Evolutionary conservation across 176 grass and related monocot species (phyloP).

Genomic region (Carex scoparia): DNA sequence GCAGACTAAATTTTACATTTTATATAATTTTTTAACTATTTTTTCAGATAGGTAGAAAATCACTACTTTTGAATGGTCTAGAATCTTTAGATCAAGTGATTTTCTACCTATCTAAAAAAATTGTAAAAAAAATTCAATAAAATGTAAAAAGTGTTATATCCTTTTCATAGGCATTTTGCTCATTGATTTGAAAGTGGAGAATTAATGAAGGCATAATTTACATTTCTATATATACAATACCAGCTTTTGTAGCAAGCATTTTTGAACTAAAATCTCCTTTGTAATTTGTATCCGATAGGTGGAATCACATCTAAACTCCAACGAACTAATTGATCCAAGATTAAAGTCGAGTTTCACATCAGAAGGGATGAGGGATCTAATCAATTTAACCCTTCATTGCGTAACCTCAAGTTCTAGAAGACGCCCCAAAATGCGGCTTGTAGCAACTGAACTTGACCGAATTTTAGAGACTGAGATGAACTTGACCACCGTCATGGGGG

Average conservation of each 20-base stretch:
- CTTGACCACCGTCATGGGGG: constrained; percentile 87
- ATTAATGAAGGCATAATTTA: constrained; percentile 10
- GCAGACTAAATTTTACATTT: too few species aligned
- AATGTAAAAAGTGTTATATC: background rate
- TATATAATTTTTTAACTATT: too few species aligned
- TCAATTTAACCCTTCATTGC: constrained; percentile 51
- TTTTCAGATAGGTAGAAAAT: too few species aligned
- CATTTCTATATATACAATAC: background rate
- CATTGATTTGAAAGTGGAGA: background rate
- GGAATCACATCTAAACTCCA: constrained; percentile 40
- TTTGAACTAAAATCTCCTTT: background rate
- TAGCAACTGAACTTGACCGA: constrained; percentile 62
- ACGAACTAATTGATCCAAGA: constrained; percentile 51
- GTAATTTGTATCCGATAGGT: constrained; percentile 35
- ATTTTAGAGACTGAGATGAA: constrained; percentile 92
- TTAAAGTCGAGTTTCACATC: constrained; percentile 69
- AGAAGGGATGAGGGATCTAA: constrained; percentile 75
- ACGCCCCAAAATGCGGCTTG: constrained; percentile 59
- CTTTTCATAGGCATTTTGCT: background rate
- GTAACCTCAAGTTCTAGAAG: constrained; percentile 46
- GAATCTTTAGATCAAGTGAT: too few species aligned
- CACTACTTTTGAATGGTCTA: too few species aligned
- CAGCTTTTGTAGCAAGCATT: background rate
- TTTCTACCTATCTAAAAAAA: too few species aligned
- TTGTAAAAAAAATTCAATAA: too few species aligned